These are phyloP conservation scores for Blastobotrys muscicola DNA, from an alignment of 805 yeast genomes.

Conservation along the genomic window DNA sequence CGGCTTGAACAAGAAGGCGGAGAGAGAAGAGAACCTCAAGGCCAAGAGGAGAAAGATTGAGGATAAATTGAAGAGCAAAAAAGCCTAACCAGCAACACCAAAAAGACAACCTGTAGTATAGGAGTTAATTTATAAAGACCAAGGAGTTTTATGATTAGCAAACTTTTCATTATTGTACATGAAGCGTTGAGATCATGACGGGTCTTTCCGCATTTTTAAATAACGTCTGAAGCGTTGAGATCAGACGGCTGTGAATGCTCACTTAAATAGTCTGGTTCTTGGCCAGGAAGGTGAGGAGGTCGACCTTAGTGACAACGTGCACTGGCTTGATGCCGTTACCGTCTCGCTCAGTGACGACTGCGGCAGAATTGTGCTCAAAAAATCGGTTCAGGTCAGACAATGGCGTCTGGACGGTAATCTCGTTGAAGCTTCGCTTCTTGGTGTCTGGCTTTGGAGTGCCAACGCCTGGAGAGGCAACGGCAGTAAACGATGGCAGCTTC, in stretches of 20 bases:
- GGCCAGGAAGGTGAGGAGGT: constrained; percentile 45
- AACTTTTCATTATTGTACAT: neutral
- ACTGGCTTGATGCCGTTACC: constrained; percentile 48
- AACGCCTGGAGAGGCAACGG: constrained; percentile 37
- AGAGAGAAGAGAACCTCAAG: constrained; percentile 60
- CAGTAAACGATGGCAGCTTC: constrained; percentile 46
- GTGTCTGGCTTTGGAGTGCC: constrained; percentile 34
- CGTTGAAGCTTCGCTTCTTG: constrained; percentile 56
- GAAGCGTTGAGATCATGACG: neutral
- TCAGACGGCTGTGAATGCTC: neutral
- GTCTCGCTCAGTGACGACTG: constrained; percentile 61
- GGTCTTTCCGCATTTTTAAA: no score
- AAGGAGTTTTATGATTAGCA: no score
- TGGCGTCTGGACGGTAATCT: constrained; percentile 56
- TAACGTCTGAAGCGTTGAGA: no score
- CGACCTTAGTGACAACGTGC: constrained; percentile 83
- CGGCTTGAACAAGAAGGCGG: constrained; percentile 75
- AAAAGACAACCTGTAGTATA: neutral
- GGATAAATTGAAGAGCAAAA: constrained; percentile 11
- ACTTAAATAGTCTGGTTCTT: constrained; percentile 11
- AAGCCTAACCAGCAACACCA: constrained; percentile 1
- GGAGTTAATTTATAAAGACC: neutral
- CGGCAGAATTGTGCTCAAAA: constrained; percentile 78
- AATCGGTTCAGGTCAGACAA: constrained; percentile 62
- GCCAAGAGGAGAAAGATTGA: constrained; percentile 47